Evolutionary conservation across 495 filamentous ascomycete species (phyloP).

Genomic region (Evernia prunastri): DNA sequence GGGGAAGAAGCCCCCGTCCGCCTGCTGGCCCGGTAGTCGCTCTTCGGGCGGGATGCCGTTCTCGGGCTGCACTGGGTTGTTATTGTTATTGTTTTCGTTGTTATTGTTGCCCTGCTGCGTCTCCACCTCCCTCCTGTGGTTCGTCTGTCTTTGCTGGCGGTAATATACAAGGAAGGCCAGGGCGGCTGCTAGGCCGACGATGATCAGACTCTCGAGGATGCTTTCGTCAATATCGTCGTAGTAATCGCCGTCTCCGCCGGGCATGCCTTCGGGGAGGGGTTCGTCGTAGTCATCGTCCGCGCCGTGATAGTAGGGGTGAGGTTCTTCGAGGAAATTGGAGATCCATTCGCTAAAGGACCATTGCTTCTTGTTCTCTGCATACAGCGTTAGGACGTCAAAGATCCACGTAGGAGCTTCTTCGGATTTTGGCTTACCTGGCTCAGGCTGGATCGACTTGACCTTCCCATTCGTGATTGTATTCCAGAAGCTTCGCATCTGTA

Average conservation of each 20-base stretch:
- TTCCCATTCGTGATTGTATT: slow-evolving; percentile 84
- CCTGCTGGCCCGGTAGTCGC: slow-evolving; percentile 33
- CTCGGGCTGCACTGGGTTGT: not conserved
- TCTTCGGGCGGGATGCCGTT: slow-evolving; percentile 29
- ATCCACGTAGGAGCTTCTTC: not conserved
- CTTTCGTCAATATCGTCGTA: slow-evolving; percentile 70
- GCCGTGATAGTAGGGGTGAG: slow-evolving; percentile 47
- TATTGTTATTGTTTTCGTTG: slow-evolving; percentile 23
- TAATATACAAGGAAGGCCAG: slow-evolving; percentile 77
- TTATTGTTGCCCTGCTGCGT: slow-evolving; percentile 33
- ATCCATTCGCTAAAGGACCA: slow-evolving; percentile 81
- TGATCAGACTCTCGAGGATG: slow-evolving; percentile 76
- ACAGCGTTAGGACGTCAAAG: slow-evolving; percentile 11
- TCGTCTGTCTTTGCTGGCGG: slow-evolving; percentile 66
- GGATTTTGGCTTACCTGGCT: slow-evolving; percentile 56
- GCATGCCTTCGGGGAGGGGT: slow-evolving; percentile 40
- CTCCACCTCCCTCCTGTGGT: slow-evolving; percentile 38
- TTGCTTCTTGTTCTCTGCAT: slow-evolving; percentile 55
- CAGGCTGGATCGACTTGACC: slow-evolving; percentile 83
- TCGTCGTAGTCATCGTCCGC: slow-evolving; percentile 51
- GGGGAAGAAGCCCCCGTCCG: slow-evolving; percentile 63
- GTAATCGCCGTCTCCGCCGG: slow-evolving; percentile 54
- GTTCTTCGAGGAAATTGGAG: slow-evolving; percentile 59
- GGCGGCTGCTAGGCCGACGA: slow-evolving; percentile 66
- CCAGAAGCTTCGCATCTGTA: slow-evolving; percentile 81